Conservation (phyloP, 2,329 filamentous ascomycete genomes). For the Cercospora sp. region DNA sequence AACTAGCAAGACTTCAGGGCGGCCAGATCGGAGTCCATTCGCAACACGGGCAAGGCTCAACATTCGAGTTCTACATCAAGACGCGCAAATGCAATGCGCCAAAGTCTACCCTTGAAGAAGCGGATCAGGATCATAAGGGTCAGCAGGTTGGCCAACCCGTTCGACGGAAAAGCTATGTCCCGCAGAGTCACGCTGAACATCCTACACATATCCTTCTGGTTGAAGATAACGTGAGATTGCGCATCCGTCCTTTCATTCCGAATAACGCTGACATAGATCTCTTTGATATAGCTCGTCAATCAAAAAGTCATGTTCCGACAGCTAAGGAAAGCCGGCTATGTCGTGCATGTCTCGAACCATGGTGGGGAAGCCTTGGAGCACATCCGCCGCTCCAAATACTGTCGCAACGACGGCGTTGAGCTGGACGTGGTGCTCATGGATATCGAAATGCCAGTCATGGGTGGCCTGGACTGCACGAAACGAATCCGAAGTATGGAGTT, state of each 20-base stretch:
- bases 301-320: constrained; percentile 33
- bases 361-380: constrained; percentile 34
- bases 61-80: constrained; percentile 66
- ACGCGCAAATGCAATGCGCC: constrained; percentile 7
- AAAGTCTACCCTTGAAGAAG: not conserved
- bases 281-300: constrained; percentile 54
- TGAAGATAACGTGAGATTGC: constrained; percentile 50
- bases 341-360: constrained; percentile 31
- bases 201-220: constrained; percentile 39
- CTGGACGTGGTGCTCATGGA: constrained; percentile 36
- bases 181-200: constrained; percentile 32
- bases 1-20: constrained; percentile 68
- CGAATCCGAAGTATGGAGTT: constrained; percentile 34
- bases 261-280: not conserved
- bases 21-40: constrained; percentile 68
- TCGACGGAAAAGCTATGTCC: not conserved
- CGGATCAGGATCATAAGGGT: not conserved
- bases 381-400: constrained; percentile 18
- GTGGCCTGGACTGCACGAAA: constrained; percentile 33
- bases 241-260: constrained; percentile 64
- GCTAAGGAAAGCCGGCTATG: constrained; percentile 26
- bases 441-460: constrained; percentile 38
- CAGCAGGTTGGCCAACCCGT: not conserved
- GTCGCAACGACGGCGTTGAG: not conserved
- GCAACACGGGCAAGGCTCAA: constrained; percentile 59